A percentile compares a stretch with the other conserved stretches of the same genome.
phyloP scores from a whole-genome alignment of 1,284 basidiomycete species.

The Laetiporus sulphureus region DNA sequence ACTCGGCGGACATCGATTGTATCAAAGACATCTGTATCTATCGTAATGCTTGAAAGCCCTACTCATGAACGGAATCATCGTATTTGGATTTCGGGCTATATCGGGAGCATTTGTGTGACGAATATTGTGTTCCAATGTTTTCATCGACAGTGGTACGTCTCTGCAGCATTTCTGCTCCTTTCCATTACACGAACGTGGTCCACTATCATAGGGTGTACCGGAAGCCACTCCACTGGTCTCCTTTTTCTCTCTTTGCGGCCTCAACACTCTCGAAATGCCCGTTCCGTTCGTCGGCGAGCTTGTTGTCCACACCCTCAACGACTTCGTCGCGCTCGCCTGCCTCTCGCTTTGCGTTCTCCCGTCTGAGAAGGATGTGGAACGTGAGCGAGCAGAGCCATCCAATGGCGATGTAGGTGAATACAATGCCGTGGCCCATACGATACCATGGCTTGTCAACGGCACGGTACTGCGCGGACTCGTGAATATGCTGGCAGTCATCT shows the following conservation, averaged over 20 bases:
- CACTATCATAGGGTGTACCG: conserved; percentile 26
- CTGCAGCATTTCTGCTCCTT: background rate
- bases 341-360: conserved; percentile 57
- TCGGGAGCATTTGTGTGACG: no score
- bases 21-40: conserved; percentile 19
- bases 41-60: conserved; percentile 16
- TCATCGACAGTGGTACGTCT: no score
- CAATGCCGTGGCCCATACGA: conserved; percentile 57
- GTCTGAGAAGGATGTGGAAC: conserved; percentile 41
- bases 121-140: no score
- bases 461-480: conserved; percentile 43
- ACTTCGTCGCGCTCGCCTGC: conserved; percentile 63
- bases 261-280: conserved; percentile 32
- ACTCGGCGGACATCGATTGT: conserved; percentile 15
- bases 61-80: no score
- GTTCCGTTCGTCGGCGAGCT: conserved; percentile 25
- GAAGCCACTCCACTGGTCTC: conserved; percentile 43
- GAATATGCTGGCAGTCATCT: background rate
- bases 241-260: conserved; percentile 35
- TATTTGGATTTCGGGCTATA: no score
- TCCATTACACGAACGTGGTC: background rate
- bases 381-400: conserved; percentile 47
- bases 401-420: conserved; percentile 64
- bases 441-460: conserved; percentile 64
- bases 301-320: conserved; percentile 41